Evolutionary conservation across 108 stramenopile genomes (phyloP).

Genomic region (Ochromonas danica): DNA sequence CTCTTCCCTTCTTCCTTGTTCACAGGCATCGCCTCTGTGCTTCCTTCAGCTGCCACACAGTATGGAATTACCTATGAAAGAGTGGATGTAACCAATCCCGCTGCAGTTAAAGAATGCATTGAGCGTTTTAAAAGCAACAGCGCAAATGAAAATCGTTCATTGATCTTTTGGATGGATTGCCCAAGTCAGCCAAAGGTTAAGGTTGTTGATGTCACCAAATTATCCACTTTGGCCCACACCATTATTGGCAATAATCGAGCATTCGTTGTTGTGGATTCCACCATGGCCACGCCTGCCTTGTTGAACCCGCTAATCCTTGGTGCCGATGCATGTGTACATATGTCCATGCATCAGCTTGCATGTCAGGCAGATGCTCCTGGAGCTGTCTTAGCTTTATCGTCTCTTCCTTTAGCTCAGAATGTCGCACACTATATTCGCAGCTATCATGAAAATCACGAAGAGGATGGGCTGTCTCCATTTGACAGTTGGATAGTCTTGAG

Average conservation of each 20-base stretch:
- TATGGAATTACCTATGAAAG: constrained; percentile 22
- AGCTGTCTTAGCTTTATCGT: neutral
- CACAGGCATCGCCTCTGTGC: neutral
- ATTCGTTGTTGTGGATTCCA: constrained; percentile 27
- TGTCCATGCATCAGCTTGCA: neutral
- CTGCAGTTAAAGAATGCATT: neutral
- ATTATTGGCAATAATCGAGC: neutral
- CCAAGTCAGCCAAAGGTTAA: constrained; percentile 1
- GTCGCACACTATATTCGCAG: neutral
- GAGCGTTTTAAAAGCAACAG: neutral
- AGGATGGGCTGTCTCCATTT: constrained; percentile 6
- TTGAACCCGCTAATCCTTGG: neutral
- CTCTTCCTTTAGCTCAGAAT: neutral
- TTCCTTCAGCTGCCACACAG: neutral
- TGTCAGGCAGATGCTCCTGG: constrained; percentile 21
- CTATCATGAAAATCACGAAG: no score
- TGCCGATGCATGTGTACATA: constrained; percentile 20
- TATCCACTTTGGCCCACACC: neutral
- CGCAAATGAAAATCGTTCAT: neutral
- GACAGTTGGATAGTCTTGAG: constrained; percentile 21
- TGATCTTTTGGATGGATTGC: constrained; percentile 26
- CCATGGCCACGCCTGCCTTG: constrained; percentile 4
- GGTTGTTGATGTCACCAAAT: constrained; percentile 1
- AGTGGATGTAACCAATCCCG: constrained; percentile 24
- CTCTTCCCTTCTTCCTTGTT: neutral